These are phyloP conservation scores for Phytophthora nicotianae DNA, from an alignment of 352 stramenopile species.

Conservation along the genomic window DNA sequence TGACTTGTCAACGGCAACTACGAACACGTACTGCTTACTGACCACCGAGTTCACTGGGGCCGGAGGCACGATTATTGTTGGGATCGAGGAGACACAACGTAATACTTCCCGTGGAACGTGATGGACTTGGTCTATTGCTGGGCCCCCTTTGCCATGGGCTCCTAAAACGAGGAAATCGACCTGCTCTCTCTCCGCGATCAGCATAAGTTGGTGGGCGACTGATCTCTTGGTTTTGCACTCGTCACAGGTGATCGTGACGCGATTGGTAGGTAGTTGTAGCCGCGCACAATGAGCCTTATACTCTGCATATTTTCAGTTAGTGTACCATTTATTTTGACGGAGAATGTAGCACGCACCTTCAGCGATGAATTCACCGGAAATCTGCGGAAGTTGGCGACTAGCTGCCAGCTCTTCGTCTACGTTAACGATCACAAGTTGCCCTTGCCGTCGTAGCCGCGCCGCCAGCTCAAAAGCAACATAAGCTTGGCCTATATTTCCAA, in stretches of 20 bases:
- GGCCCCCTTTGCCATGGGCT: slow-evolving; percentile 61
- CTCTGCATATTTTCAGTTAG: slow-evolving; percentile 32
- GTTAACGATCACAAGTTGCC: slow-evolving; percentile 47
- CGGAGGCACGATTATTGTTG: slow-evolving; percentile 52
- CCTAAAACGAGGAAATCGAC: slow-evolving; percentile 64
- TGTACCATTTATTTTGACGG: neutral
- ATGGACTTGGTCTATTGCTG: slow-evolving; percentile 57
- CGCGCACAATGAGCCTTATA: slow-evolving; percentile 56
- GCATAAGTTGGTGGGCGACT: slow-evolving; percentile 46
- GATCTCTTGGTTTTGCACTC: slow-evolving; percentile 21
- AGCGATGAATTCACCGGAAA: slow-evolving; percentile 65
- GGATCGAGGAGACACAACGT: slow-evolving; percentile 17
- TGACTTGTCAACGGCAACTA: slow-evolving; percentile 58
- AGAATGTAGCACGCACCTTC: slow-evolving; percentile 34
- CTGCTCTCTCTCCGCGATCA: slow-evolving; percentile 24
- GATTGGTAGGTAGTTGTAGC: slow-evolving; percentile 45
- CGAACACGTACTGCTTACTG: slow-evolving; percentile 52
- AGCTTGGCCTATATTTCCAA: slow-evolving; percentile 47
- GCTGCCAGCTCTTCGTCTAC: slow-evolving; percentile 50
- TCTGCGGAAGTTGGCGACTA: slow-evolving; percentile 60
- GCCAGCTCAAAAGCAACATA: slow-evolving; percentile 65
- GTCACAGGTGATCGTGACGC: slow-evolving; percentile 45
- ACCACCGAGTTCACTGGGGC: slow-evolving; percentile 52
- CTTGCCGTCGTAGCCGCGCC: slow-evolving; percentile 51
- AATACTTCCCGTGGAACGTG: slow-evolving; percentile 64